Conservation (phyloP, 345 rosid species). For the Dipteronia dyeriana region DNA sequence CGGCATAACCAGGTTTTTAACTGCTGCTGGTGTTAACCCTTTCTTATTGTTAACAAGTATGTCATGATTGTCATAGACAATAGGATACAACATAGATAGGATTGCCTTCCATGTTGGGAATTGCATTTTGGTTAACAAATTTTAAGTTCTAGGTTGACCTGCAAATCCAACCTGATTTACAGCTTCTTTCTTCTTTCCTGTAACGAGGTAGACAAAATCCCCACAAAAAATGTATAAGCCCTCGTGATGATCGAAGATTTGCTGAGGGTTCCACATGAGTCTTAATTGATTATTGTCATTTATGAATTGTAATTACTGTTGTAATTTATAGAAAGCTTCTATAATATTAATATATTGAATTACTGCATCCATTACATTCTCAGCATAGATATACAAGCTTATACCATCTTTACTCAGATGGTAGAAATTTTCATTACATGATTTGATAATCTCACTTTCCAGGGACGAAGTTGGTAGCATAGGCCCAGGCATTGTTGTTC, state of each 20-base stretch:
- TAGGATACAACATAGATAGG: not conserved
- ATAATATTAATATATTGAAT: not conserved
- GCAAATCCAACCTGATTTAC: not conserved
- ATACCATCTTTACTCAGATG: not conserved
- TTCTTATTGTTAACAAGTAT: not conserved
- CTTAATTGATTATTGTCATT: conserved; percentile 5
- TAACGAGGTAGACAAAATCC: not conserved
- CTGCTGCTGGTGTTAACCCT: not conserved
- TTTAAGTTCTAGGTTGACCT: conserved; percentile 10
- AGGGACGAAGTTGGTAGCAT: conserved; percentile 55
- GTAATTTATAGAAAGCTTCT: not conserved
- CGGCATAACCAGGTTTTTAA: conserved; percentile 3
- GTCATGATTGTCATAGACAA: not conserved
- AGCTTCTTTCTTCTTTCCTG: not conserved
- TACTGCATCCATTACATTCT: not conserved
- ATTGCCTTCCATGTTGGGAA: not conserved
- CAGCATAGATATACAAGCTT: not conserved
- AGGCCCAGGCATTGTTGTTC: conserved; percentile 53
- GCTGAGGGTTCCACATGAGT: not conserved
- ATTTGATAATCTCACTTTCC: conserved; percentile 38
- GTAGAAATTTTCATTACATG: not conserved
- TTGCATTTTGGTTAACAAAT: conserved; percentile 8
- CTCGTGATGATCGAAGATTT: not conserved
- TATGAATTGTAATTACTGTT: not conserved
- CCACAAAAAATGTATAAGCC: not conserved